Conservation (phyloP, 2,329 filamentous ascomycete species). For the Talaromyces verruculosus region DNA sequence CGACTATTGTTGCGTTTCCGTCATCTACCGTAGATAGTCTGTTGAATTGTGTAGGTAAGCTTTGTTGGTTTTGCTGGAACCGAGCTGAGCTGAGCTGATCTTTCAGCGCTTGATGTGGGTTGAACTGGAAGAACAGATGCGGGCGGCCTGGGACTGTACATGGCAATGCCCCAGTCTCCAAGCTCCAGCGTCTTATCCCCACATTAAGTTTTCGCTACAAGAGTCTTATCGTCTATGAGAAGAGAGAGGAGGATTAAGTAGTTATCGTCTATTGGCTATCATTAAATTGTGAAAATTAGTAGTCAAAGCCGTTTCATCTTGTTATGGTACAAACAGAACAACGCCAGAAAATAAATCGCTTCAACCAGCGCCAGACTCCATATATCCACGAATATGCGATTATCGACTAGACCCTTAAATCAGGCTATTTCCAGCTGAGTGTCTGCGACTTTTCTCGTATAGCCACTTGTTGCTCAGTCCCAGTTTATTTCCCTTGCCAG, state of each 20-base stretch:
- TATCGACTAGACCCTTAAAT: conserved; percentile 5
- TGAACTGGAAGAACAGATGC: not conserved
- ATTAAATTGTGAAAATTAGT: not conserved
- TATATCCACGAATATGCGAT: conserved; percentile 10
- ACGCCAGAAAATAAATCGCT: conserved; percentile 13
- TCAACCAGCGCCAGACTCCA: conserved; percentile 19
- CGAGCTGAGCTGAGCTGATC: not conserved
- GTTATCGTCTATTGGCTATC: not conserved
- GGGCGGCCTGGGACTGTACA: conserved; percentile 1
- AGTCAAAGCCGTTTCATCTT: not conserved
- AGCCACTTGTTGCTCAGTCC: conserved; percentile 91
- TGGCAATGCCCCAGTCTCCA: not conserved
- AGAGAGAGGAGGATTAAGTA: not conserved
- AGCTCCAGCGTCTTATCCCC: conserved; percentile 4
- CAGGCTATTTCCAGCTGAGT: conserved; percentile 38
- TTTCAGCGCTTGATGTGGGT: conserved; percentile 5
- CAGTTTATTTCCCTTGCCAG: conserved; percentile 67
- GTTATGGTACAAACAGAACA: conserved; percentile 1
- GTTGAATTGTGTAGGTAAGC: too few relatives aligned
- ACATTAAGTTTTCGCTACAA: conserved; percentile 13
- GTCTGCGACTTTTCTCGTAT: conserved; percentile 70
- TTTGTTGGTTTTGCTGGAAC: not conserved
- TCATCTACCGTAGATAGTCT: conserved; percentile 16
- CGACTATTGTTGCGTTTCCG: conserved; percentile 27
- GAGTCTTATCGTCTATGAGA: not conserved